These are phyloP conservation scores for Heterotrichella gracilis DNA, from an alignment of 352 stramenopile species.

Conservation along the genomic window DNA sequence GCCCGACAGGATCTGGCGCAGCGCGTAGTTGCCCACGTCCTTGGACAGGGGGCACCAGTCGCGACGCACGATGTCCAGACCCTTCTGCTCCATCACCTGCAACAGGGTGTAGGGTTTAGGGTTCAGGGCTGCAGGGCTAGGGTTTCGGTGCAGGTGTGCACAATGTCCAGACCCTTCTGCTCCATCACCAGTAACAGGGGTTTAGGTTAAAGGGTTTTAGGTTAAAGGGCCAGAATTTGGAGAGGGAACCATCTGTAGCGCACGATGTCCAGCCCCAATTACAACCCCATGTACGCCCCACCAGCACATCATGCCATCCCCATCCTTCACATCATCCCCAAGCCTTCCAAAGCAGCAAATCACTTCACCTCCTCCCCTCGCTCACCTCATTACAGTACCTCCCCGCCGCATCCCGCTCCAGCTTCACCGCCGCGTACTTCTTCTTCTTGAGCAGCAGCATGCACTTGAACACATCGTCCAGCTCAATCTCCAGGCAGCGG, in stretches of 20 bases:
- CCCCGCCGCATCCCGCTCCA: slow-evolving; percentile 33
- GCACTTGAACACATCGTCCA: slow-evolving; percentile 93
- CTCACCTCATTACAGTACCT: neutral
- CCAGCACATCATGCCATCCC: too few species aligned
- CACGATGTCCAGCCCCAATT: too few species aligned
- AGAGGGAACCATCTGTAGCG: too few species aligned
- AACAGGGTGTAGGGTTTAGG: slow-evolving; percentile 25
- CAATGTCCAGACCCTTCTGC: slow-evolving; percentile 84
- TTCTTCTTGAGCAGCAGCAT: slow-evolving; percentile 99
- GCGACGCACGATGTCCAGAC: slow-evolving; percentile 71
- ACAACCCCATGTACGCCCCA: too few species aligned
- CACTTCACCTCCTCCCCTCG: too few species aligned
- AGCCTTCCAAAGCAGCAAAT: too few species aligned
- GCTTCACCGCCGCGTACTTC: slow-evolving; percentile 87
- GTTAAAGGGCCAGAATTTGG: too few species aligned
- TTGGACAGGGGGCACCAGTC: slow-evolving; percentile 97
- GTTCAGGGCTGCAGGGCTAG: too few species aligned
- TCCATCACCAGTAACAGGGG: slow-evolving; percentile 53
- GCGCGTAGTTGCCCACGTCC: slow-evolving; percentile 60
- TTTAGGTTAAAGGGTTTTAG: too few species aligned
- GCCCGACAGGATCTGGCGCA: slow-evolving; percentile 83
- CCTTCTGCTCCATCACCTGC: slow-evolving; percentile 84
- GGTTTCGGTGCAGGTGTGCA: too few species aligned
- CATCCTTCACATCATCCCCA: too few species aligned
- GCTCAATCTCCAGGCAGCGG: slow-evolving; percentile 85